Evolutionary conservation across 257 asterid genomes (phyloP).

Genomic region (Plantago major): DNA sequence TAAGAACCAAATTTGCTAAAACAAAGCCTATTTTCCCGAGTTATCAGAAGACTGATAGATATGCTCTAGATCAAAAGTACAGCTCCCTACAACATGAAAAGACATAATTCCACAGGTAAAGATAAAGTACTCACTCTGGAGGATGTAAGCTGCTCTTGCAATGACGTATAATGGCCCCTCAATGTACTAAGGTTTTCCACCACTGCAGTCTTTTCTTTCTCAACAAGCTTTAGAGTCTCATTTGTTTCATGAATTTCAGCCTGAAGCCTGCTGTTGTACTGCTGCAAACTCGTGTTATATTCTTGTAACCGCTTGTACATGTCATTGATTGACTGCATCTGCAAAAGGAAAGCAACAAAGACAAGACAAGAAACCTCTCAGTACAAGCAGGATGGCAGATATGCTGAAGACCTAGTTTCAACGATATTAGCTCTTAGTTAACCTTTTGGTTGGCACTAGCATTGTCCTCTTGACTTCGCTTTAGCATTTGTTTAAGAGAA

Average conservation of each 20-base stretch:
- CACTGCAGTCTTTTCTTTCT: conserved; percentile 69
- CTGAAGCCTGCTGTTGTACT: conserved; percentile 83
- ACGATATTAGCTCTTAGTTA: conserved; percentile 1
- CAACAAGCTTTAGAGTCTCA: conserved; percentile 69
- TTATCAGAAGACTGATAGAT: too few relatives aligned
- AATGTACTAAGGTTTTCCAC: conserved; percentile 77
- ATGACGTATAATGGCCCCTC: conserved; percentile 74
- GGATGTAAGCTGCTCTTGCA: conserved; percentile 82
- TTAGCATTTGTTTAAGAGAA: conserved; percentile 68
- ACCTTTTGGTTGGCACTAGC: conserved; percentile 68
- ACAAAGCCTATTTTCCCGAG: too few relatives aligned
- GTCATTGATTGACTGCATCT: conserved; percentile 81
- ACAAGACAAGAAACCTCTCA: conserved; percentile 1
- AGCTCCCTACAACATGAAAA: too few relatives aligned
- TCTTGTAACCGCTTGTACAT: conserved; percentile 77
- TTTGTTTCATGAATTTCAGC: conserved; percentile 61
- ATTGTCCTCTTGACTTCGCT: conserved; percentile 61
- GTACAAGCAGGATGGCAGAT: neutral
- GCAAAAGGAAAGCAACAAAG: conserved; percentile 17
- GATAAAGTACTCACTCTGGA: conserved; percentile 28
- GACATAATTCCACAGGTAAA: neutral
- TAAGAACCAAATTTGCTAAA: too few relatives aligned
- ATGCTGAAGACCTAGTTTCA: neutral
- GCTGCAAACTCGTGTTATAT: conserved; percentile 83
- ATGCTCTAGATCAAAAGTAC: too few relatives aligned